These are phyloP conservation scores for Gossypium schwendimanii DNA, from an alignment of 441 rosid genomes.

Conservation along the genomic window DNA sequence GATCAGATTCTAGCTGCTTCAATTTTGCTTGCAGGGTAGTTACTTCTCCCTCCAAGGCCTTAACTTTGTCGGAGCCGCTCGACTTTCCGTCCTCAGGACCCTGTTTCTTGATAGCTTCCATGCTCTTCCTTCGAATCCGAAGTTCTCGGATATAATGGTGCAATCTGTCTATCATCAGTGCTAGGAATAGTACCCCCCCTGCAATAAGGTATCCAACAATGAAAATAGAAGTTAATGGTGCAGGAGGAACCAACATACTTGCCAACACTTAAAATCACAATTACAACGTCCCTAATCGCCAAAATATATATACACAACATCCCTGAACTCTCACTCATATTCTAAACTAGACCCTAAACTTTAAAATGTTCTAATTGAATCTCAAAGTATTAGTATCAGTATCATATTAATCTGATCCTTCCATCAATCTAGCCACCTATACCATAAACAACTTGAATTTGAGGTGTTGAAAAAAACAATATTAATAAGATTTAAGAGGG, in stretches of 20 bases:
- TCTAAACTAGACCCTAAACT: no score
- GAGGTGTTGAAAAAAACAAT: no score
- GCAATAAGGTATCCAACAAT: slow-evolving; percentile 21
- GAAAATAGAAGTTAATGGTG: not conserved
- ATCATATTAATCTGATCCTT: no score
- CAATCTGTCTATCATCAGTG: slow-evolving; percentile 57
- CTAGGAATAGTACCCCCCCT: slow-evolving; percentile 59
- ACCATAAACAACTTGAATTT: no score
- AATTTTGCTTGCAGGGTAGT: slow-evolving; percentile 32
- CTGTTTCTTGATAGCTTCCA: slow-evolving; percentile 73
- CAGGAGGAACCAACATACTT: not conserved
- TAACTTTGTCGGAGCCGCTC: slow-evolving; percentile 39
- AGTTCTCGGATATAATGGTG: slow-evolving; percentile 68
- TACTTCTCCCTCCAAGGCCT: slow-evolving; percentile 52
- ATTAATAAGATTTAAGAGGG: no score
- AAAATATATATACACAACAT: no score
- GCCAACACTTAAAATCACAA: not conserved
- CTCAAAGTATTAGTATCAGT: no score
- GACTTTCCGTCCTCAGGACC: slow-evolving; percentile 58
- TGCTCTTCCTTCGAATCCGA: slow-evolving; percentile 48
- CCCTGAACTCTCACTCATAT: no score
- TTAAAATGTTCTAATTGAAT: no score
- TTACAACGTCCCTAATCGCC: not conserved
- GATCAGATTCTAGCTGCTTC: slow-evolving; percentile 41
- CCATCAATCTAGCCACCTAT: no score